Evolutionary conservation across 176 grass and related monocot species (phyloP), one percentile per base, ranked within the genome.

Genomic region (Musa itinerans): DNA sequence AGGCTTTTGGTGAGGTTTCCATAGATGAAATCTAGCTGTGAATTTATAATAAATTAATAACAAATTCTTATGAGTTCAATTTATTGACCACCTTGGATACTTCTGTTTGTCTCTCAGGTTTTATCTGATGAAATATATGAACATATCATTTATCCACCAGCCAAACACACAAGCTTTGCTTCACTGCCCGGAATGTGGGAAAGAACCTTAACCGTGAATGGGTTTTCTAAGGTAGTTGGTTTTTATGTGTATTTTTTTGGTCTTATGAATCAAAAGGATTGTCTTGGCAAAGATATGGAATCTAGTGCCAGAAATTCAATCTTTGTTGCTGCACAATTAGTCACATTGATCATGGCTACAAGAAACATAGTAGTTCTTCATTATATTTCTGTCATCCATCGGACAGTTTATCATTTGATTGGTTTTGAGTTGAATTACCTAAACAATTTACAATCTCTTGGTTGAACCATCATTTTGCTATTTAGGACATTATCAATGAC

Each of bases 41-140:
- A 16, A 4, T 3, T 65, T 24, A 53, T 15, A 29, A 11, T 52
- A 11, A 54, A 5, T 54, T 72, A 7, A 51, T 15, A 1, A 9
- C 10, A 24, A 15, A 24, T 65, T 2, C n/a, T 6, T 52, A 10
- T 53, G 10, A 16, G 25, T 52, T 29, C 14, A 26, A 52, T 59
- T 52, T 17, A 53, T n/a, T 52, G 2, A 73, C 1, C 1, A 61
- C 5, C 6, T 69, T 11, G 2, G 11, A 50, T 58, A 34, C 22
- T 74, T 26, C 6, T 81, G 43, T 74, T 53, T 68, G 8, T 62
- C 85, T 78, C 72, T 61, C 87, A 96, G 89, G 93, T 96, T 58
- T 69, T 96, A 76, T 90, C 85, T 72, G 87, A 96, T 86, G 93
- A 92, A 74, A 92, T 87, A 29, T 92, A 92, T 85, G 90, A 92